A percentile compares a stretch with the other conserved stretches of the same genome.
Evolutionary conservation across 139 green algal species (phyloP).

Genomic region (Klebsormidium nitens): DNA sequence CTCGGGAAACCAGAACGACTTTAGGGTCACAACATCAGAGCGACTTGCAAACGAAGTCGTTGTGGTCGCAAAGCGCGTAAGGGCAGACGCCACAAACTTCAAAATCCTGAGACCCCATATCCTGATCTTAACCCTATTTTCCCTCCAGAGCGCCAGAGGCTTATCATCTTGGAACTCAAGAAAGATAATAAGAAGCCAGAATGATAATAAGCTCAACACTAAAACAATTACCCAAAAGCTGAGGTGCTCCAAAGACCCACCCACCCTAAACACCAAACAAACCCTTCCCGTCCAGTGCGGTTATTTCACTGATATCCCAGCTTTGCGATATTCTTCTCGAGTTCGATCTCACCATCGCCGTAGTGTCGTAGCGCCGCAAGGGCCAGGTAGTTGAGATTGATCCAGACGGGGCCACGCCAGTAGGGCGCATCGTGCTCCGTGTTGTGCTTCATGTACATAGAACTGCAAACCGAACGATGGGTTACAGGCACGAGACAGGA

Average conservation of each 20-base stretch:
- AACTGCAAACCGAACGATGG: slow-evolving; percentile 38
- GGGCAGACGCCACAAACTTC: too few species aligned
- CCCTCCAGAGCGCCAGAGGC: too few species aligned
- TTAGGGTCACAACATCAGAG: too few species aligned
- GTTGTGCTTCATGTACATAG: slow-evolving; percentile 74
- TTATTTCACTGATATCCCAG: too few species aligned
- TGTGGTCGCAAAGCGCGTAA: too few species aligned
- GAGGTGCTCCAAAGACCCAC: background rate
- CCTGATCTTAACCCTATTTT: too few species aligned
- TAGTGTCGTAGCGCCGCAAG: slow-evolving; percentile 62
- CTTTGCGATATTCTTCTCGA: slow-evolving; percentile 5
- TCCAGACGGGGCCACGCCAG: slow-evolving; percentile 86
- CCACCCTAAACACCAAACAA: background rate
- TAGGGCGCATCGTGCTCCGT: slow-evolving; percentile 88
- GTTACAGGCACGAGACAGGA: too few species aligned
- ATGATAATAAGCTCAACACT: background rate
- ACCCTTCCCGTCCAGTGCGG: background rate
- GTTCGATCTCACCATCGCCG: slow-evolving; percentile 19
- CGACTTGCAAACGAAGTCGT: too few species aligned
- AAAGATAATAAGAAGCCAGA: background rate
- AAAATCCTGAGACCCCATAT: too few species aligned
- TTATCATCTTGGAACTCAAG: background rate
- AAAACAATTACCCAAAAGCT: background rate
- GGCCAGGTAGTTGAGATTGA: slow-evolving; percentile 92
- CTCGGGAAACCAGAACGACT: too few species aligned